Base-by-base conservation (phyloP, 164 flowering plant genomes). In the Aristolochia contorta region DNA sequence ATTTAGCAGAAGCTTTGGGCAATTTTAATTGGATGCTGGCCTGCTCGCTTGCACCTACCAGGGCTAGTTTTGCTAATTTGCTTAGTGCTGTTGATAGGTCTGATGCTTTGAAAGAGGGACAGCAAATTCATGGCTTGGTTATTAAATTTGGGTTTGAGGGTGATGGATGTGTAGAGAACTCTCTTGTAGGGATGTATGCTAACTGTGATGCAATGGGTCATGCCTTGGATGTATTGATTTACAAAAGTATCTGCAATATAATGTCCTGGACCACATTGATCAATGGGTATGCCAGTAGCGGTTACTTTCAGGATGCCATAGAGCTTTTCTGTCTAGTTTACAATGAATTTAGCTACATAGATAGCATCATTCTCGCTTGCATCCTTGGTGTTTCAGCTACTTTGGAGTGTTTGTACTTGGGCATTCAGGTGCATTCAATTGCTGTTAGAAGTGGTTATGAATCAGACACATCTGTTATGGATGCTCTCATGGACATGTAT, bases 141-240 rank as follows among this genome's bases (percentile, higher is more conserved):
- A 47, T 60, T 60, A 67, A 67, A 54, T 54, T 56, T 47, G 69
- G 69, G 33, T 47, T 67, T 25, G 64, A 61, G 19, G 32, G 14
- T 54, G 60, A 67, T 20, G 70, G 60, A 18, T 16, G 43, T 30
- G 43, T 67, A 30, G 61, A 67, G 60, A 67, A 67, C 49, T 60
- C 64, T 59, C 64, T 67, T 30, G 65, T 67, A n/a, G 37, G 59
- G 24, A 67, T 67, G 69, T 67, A 67, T 67, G 32, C 55, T 46
- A 47, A 22, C 33, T 47, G 60, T 18, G 27, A 49, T 20, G 24
- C 54, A 33, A 14, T 67, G 64, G 49, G 46, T 30, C 47, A 61
- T 48, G 61, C 70, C 18, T 61, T 56, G n/a, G 6, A 19, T 47
- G 19, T 67, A 56, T 56, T 61, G 57, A 18, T 59, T 49, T 24